A percentile compares a stretch with the other conserved stretches of the same genome.
These are phyloP conservation scores for Ulota crispa DNA, from an alignment of 225 moss, liverwort and hornwort genomes.

Conservation along the genomic window DNA sequence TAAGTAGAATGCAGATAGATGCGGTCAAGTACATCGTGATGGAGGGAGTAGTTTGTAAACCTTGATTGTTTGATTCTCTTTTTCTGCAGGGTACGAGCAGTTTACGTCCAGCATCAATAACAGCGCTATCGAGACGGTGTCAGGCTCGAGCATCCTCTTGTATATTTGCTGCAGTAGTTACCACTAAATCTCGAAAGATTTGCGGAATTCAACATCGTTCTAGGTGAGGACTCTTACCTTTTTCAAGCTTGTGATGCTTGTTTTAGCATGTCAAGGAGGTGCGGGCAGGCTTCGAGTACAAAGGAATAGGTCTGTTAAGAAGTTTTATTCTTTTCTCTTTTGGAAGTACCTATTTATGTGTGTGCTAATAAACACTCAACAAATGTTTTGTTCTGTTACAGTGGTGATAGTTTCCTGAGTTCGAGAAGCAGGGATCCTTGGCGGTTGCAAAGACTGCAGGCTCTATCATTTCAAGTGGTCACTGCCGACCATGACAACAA, in stretches of 20 bases:
- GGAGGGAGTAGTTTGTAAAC: not conserved
- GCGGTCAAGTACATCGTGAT: not conserved
- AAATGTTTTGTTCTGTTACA: constrained; percentile 25
- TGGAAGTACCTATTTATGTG: not conserved
- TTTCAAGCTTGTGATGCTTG: constrained; percentile 8
- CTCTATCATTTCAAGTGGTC: constrained; percentile 68
- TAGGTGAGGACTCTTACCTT: constrained; percentile 34
- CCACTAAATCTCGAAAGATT: constrained; percentile 36
- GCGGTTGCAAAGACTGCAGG: constrained; percentile 60
- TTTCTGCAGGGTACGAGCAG: constrained; percentile 50
- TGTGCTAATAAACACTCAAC: constrained; percentile 1
- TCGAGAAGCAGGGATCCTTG: constrained; percentile 38
- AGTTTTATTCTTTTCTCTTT: not conserved
- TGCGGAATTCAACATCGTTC: constrained; percentile 46
- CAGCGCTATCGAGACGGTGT: constrained; percentile 24
- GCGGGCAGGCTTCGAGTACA: not conserved
- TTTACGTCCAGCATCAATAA: constrained; percentile 36
- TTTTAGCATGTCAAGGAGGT: not conserved
- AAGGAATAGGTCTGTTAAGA: not conserved
- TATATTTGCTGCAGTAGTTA: constrained; percentile 35
- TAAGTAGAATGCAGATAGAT: not conserved
- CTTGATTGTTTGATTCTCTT: constrained; percentile 4
- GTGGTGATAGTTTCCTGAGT: constrained; percentile 40
- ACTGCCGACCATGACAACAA: constrained; percentile 73
- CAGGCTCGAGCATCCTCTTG: constrained; percentile 32